A percentile compares a stretch with the other conserved stretches of the same genome.
phyloP scores from a whole-genome alignment of 805 yeast species.

The Suhomyces canberraensis region DNA sequence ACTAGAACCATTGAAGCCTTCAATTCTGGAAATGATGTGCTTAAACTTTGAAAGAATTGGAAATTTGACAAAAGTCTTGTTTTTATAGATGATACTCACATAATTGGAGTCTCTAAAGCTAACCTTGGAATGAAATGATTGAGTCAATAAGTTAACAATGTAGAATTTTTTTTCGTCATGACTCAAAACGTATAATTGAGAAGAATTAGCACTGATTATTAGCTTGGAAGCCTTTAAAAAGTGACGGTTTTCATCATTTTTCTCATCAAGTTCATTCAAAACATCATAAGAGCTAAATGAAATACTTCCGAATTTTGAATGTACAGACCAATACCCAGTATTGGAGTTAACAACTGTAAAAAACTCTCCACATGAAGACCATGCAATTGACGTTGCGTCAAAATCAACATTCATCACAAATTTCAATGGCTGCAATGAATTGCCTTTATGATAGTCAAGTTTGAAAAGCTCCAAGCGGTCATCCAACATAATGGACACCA shows the following conservation, averaged over 20 bases:
- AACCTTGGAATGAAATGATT: conserved; percentile 9
- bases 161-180: conserved; percentile 16
- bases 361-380: conserved; percentile 39
- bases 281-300: conserved; percentile 25
- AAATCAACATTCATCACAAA: neutral
- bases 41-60: conserved; percentile 33
- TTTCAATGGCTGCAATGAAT: neutral
- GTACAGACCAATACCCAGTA: conserved; percentile 28
- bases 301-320: conserved; percentile 33
- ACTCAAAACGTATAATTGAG: conserved; percentile 14
- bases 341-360: conserved; percentile 18
- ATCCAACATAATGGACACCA: conserved; percentile 15
- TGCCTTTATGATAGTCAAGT: conserved; percentile 2
- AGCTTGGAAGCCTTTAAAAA: conserved; percentile 25
- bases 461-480: conserved; percentile 8
- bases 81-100: conserved; percentile 20
- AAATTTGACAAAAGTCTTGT: conserved; percentile 19
- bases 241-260: conserved; percentile 12
- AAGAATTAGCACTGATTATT: conserved; percentile 26
- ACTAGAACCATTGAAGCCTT: conserved; percentile 17
- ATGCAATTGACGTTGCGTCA: conserved; percentile 10
- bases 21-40: conserved; percentile 19
- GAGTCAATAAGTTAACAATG: conserved; percentile 19
- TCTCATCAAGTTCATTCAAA: conserved; percentile 19
- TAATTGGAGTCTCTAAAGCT: conserved; percentile 25